Evolutionary conservation across 1,284 basidiomycete genomes (phyloP), one percentile per base, ranked within the genome.

Genomic region (Ganoderma resinaceum): DNA sequence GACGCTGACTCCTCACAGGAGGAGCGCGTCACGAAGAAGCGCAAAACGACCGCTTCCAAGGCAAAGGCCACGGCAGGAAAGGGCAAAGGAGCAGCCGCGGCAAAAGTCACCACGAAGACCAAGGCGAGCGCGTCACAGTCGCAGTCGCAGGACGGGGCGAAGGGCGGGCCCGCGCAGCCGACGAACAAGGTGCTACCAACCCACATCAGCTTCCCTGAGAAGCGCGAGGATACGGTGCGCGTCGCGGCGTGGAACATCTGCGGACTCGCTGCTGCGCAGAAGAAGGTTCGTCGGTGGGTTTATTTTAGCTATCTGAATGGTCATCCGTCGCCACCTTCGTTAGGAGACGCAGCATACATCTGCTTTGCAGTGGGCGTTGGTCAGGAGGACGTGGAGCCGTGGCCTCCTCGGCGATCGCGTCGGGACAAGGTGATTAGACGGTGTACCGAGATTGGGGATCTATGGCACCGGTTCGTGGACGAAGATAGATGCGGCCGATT

Each of bases 221-320:
- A 86, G 68, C 74, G 65, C 49, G 74, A 80, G 31, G 85, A 83
- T 7, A 82, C 86, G 3, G 70, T 88, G 42, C 84, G 92, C n/a
- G 81, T 95, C 40, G 85, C 86, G 20, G 79, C 90, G 9, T 95
- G 92, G 92, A 95, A 95, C 76, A 86, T 95, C 12, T 91, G 88
- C 73, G 89, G 92, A 9, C 80, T 92, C 53, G 88, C 87, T 59
- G 85, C 91, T 0, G 86, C 88, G 68, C 85, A 87, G 74, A 94
- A 90, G 80, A 94, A 95, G 86, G 92, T 91, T 59, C 61, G 69
- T 57, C 52, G 14, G 9, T 55, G 31, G 43, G 43, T 18, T n/a
- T 3, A 38, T 14, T 16, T 33, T 20, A 26, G 16, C 40, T 31
- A 16, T 42, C 31, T 35, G 35, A 35, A 35, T 52, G 49, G 18